A percentile compares a stretch with the other conserved stretches of the same genome.
These are phyloP conservation scores for Epicoccum nigrum DNA, from an alignment of 2,329 filamentous ascomycete genomes.

Conservation along the genomic window DNA sequence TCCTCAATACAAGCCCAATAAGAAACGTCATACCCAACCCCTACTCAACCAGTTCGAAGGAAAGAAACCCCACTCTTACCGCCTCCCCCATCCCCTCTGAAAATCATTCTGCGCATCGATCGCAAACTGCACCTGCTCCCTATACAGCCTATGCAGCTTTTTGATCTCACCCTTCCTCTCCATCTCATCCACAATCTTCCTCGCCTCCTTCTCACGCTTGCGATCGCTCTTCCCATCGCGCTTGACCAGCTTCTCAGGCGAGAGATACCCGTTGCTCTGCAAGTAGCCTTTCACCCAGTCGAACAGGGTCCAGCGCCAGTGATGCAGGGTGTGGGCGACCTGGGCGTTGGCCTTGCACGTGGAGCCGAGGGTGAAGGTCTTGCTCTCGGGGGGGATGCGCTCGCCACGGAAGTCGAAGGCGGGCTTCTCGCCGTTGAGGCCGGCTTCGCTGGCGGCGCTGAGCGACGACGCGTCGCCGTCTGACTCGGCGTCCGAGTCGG, in stretches of 20 bases:
- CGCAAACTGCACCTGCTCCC: conserved; percentile 57
- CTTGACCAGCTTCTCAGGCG: conserved; percentile 63
- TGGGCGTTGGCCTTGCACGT: conserved; percentile 68
- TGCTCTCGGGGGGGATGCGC: conserved; percentile 35
- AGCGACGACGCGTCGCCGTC: conserved; percentile 35
- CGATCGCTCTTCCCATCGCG: conserved; percentile 66
- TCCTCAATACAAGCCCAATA: neutral
- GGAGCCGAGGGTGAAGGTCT: conserved; percentile 38
- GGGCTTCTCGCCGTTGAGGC: conserved; percentile 31
- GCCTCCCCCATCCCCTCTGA: conserved; percentile 30
- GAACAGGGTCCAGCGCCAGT: conserved; percentile 79
- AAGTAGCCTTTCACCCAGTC: conserved; percentile 72
- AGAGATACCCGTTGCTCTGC: conserved; percentile 62
- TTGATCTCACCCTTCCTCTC: conserved; percentile 63
- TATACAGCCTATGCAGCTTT: conserved; percentile 69
- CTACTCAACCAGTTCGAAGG: too few relatives aligned
- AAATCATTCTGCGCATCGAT: conserved; percentile 40
- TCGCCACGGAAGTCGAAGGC: conserved; percentile 36
- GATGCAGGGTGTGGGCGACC: conserved; percentile 72
- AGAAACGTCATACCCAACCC: too few relatives aligned
- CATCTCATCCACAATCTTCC: conserved; percentile 70
- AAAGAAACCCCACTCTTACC: neutral
- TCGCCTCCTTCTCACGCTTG: conserved; percentile 65
- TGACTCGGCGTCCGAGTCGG: conserved; percentile 38
- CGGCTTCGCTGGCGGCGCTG: conserved; percentile 26